Evolutionary conservation across 257 asterid species (phyloP), one percentile per base, ranked within the genome.

Genomic region (Striga asiatica): DNA sequence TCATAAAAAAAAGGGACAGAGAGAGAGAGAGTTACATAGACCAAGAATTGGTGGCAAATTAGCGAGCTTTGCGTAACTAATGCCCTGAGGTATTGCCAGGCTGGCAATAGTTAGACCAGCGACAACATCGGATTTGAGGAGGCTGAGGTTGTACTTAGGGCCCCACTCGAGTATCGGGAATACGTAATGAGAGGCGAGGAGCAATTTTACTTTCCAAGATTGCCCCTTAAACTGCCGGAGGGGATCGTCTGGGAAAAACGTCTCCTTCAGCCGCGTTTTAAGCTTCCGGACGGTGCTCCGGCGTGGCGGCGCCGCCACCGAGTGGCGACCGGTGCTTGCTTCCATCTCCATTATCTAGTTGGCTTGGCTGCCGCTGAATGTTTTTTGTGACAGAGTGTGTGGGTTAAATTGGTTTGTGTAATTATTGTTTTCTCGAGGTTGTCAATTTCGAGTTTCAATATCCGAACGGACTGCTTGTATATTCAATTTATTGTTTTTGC

Each of bases 1-100:
- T n/a, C n/a, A 7, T 2, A 43, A n/a, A 16, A 4, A 3, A n/a
- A 5, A n/a, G 48, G 12, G 19, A 13, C 14, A 18, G 20, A 4
- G 3, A 5, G 35, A 11, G 19, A 34, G 0, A 35, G n/a, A 35
- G 2, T 78, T 42, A 88, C 96, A 88, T 35, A 88, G 94, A 9
- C 96, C 96, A 67, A 88, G 77, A 50, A 88, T 84, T 37, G 96
- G 95, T 51, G 95, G 96, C 70, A 88, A 76, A 61, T 78, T 88
- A 25, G 95, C 96, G 60, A 88, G 73, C 67, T 88, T 81, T n/a
- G 96, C 96, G 62, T 88, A 88, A 53, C 96, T 88, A 61, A 88
- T 84, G n/a, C 96, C 96, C 89, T 84, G 96, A 67, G 96, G 96
- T 16, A 88, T 88, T 69, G 96, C 96, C 43, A 88, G 85, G 64